Base-by-base conservation (phyloP, 2,329 filamentous ascomycete genomes). In the Neofusicoccum kwambonambiense region DNA sequence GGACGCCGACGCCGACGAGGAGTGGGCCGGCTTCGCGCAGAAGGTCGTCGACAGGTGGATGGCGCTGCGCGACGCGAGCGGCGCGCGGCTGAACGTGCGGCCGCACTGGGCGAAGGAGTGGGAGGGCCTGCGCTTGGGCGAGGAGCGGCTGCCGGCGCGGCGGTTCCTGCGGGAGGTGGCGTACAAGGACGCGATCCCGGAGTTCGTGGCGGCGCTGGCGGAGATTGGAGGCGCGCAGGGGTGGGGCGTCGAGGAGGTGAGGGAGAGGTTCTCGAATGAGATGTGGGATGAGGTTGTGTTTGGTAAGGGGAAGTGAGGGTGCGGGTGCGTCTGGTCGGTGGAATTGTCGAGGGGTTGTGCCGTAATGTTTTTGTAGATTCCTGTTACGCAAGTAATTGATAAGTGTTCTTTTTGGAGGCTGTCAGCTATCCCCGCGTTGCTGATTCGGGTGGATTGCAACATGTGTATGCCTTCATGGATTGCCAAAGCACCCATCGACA, bases 21-120 rank as follows among this genome's bases (percentile, higher is more conserved):
- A 78, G 57, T 83, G 81, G 81, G 51, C 69, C 5, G 70, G 69
- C 0, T 82, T 80, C 67, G 73, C 73, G 11, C 80, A 83, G 69
- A 70, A 74, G 42, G 76, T 82, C 4, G 65, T 76, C 2, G 77
- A 82, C 67, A 67, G 74, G 19, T 83, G 81, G 81, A 76, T 77
- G 72, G 68, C 69, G 17, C 79, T 51, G 27, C 15, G 22, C 7
- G 47, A 51, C 17, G 47, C 22, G 22, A 22, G 22, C 22, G 22
- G 22, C 22, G 22, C 22, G 22, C 22, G 22, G 22, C 22, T 22
- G 22, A 22, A 22, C 22, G 22, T 22, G 22, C 22, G 22, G 22
- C 22, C 22, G 22, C 22, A 22, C 22, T 22, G 22, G 22, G 47
- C 79, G 0, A 82, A 82, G 70, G 79, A 82, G 67, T 82, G 80